phyloP scores from a whole-genome alignment of 2,329 filamentous ascomycete species.

The Ceratocystis harringtonii region DNA sequence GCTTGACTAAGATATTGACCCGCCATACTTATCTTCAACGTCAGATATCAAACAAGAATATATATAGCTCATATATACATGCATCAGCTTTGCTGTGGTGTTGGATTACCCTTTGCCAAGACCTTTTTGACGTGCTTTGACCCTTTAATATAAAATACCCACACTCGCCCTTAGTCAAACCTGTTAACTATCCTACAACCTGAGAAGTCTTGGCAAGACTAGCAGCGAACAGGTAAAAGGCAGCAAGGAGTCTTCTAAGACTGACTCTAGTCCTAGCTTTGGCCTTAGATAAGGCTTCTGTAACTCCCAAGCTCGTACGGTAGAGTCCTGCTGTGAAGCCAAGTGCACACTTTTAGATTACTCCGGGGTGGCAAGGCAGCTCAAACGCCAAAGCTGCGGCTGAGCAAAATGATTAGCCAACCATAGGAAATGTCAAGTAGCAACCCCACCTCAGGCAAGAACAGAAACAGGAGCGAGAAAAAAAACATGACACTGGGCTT shows the following conservation, averaged over 20 bases:
- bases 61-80: not conserved
- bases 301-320: too few species aligned
- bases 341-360: too few species aligned
- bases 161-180: not conserved
- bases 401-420: not conserved
- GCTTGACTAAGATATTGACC: not conserved
- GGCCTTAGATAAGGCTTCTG: too few species aligned
- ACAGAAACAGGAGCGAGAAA: too few species aligned
- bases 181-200: not conserved
- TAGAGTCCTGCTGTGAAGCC: too few species aligned
- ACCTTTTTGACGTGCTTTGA: not conserved
- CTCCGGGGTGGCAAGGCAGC: not conserved
- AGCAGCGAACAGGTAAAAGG: not conserved
- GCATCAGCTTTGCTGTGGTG: too few species aligned
- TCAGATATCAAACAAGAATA: not conserved
- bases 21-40: not conserved
- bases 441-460: not conserved
- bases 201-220: constrained; percentile 3
- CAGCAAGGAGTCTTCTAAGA: too few species aligned
- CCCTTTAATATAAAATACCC: not conserved
- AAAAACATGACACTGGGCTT: too few species aligned
- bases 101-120: not conserved
- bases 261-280: too few species aligned
- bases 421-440: not conserved
- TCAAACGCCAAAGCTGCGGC: not conserved